These are phyloP conservation scores for Spinellus fusiger DNA, from an alignment of 192 early-diverging fungal species.

Conservation along the genomic window DNA sequence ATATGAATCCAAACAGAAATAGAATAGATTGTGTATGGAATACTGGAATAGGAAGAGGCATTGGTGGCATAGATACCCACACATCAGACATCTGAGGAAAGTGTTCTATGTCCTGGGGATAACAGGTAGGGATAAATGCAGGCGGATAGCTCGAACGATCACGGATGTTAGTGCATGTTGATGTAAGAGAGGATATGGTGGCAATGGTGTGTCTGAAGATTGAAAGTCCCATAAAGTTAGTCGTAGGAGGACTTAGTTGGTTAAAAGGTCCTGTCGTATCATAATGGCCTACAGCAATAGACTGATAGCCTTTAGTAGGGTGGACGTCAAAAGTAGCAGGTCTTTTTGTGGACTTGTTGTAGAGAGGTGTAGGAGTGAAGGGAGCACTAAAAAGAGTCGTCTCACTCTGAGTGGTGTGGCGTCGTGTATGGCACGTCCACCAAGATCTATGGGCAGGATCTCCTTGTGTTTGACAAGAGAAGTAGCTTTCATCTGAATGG, in stretches of 20 bases:
- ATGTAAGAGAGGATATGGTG: neutral
- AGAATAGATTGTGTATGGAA: conserved; percentile 16
- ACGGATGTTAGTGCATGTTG: neutral
- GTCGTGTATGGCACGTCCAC: neutral
- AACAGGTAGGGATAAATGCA: neutral
- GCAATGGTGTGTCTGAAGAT: neutral
- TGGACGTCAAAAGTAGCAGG: neutral
- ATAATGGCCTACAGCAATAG: no score
- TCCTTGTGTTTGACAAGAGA: neutral
- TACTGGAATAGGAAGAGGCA: neutral
- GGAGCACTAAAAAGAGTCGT: neutral
- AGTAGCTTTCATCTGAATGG: neutral
- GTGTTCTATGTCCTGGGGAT: neutral
- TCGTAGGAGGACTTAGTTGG: neutral
- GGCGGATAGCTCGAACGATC: neutral
- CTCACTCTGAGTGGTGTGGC: neutral
- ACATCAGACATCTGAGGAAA: neutral
- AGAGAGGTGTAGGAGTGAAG: neutral
- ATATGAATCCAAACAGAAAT: conserved; percentile 23
- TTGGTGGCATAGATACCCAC: neutral
- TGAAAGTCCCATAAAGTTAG: neutral
- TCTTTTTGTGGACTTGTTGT: neutral
- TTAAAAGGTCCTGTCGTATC: neutral
- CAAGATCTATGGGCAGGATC: neutral
- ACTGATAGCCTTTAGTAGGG: no score